A percentile compares a stretch with the other conserved stretches of the same genome.
phyloP scores from a whole-genome alignment of 352 stramenopile species.

The Pythium rhizo-oryzae region DNA sequence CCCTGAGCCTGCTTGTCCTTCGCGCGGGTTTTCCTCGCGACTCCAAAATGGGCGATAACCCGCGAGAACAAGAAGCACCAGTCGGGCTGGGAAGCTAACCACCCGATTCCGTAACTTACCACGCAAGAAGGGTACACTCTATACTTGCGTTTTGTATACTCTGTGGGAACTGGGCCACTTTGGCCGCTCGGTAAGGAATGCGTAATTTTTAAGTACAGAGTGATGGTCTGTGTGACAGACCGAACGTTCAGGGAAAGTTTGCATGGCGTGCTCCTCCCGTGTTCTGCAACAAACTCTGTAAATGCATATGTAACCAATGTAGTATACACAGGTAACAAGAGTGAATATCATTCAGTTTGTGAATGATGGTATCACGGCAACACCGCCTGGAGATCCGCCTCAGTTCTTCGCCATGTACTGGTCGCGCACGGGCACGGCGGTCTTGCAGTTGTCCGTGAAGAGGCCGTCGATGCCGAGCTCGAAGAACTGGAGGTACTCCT shows the following conservation, averaged over 20 bases:
- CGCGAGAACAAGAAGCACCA: slow-evolving; percentile 22
- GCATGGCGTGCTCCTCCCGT: slow-evolving; percentile 18
- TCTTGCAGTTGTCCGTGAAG: slow-evolving; percentile 50
- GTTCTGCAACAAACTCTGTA: neutral
- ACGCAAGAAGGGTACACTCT: slow-evolving; percentile 1
- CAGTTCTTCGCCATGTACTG: slow-evolving; percentile 22
- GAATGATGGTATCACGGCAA: slow-evolving; percentile 16
- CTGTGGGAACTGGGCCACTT: neutral
- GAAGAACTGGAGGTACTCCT: slow-evolving; percentile 74
- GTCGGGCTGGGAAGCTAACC: slow-evolving; percentile 15
- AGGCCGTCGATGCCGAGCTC: slow-evolving; percentile 59
- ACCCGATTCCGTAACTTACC: slow-evolving; percentile 13
- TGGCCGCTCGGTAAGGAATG: slow-evolving; percentile 10
- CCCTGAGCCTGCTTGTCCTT: neutral
- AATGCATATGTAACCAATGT: slow-evolving; percentile 6
- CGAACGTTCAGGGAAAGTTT: slow-evolving; percentile 40
- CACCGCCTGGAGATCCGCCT: neutral
- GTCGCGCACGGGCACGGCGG: slow-evolving; percentile 26
- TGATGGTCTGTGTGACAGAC: slow-evolving; percentile 32
- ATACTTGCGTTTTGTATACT: slow-evolving; percentile 19
- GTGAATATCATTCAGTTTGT: slow-evolving; percentile 4
- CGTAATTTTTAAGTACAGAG: slow-evolving; percentile 6
- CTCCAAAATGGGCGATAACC: slow-evolving; percentile 17
- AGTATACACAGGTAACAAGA: neutral
- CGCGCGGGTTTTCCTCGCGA: slow-evolving; percentile 2